These are phyloP conservation scores for Talaromyces marneffei DNA, from an alignment of 2,329 filamentous ascomycete genomes.

Conservation along the genomic window DNA sequence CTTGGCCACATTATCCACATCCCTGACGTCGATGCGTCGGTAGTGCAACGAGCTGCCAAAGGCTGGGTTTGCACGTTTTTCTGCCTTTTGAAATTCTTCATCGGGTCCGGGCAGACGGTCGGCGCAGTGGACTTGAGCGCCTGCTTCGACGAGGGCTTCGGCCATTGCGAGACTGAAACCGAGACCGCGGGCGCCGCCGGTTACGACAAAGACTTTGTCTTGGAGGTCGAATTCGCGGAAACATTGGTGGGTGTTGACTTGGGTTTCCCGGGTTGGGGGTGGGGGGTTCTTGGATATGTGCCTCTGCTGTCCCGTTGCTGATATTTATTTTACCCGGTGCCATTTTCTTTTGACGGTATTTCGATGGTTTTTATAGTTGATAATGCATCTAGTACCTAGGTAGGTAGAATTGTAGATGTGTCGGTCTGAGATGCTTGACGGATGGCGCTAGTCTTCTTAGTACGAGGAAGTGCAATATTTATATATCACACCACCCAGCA, in stretches of 20 bases:
- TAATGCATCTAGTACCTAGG: background rate
- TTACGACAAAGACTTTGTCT: conserved; percentile 38
- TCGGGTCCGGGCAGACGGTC: conserved; percentile 41
- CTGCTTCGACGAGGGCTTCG: conserved; percentile 44
- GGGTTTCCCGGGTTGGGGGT: conserved; percentile 21
- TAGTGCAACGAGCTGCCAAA: conserved; percentile 42
- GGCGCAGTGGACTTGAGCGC: conserved; percentile 46
- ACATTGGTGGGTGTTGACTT: conserved; percentile 25
- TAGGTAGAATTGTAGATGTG: background rate
- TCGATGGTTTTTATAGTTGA: background rate
- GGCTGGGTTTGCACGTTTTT: conserved; percentile 31
- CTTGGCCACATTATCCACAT: conserved; percentile 32
- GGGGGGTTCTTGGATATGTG: conserved; percentile 28
- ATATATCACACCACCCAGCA: background rate
- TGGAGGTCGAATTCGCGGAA: conserved; percentile 41
- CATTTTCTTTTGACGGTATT: background rate
- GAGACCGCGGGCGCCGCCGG: conserved; percentile 40
- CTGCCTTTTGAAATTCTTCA: conserved; percentile 37
- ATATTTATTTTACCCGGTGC: conserved; percentile 1
- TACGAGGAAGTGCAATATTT: background rate
- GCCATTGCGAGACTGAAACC: conserved; percentile 43
- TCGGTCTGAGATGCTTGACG: background rate
- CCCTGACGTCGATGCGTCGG: conserved; percentile 42
- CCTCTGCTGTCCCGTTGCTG: background rate
- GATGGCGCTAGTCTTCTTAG: background rate